Percentiles rank a stretch among this genome's conserved stretches.
Conservation (phyloP, 2,329 filamentous ascomycete species). For the Bipolaris oryzae region DNA sequence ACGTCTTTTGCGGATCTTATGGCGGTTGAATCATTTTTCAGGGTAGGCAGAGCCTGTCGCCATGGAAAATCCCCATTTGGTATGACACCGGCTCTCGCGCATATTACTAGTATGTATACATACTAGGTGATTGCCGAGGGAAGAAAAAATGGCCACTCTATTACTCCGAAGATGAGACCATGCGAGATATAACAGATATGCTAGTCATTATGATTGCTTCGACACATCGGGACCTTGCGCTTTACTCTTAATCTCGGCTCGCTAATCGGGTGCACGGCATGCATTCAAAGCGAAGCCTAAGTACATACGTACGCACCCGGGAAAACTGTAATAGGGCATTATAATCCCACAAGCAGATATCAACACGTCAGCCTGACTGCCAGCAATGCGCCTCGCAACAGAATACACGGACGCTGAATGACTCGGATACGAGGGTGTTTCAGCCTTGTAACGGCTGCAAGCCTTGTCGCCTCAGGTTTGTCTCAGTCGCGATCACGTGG, state of each 20-base stretch:
- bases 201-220: neutral
- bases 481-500: conserved; percentile 17
- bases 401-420: neutral
- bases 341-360: neutral
- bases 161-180: neutral
- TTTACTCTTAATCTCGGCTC: neutral
- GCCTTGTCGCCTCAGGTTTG: conserved; percentile 21
- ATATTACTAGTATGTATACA: no score
- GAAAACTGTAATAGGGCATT: neutral
- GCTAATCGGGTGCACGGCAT: no score
- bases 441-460: conserved; percentile 16
- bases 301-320: neutral
- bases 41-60: no score
- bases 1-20: no score
- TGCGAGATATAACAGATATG: neutral
- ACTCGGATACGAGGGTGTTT: conserved; percentile 11
- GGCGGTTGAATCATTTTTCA: no score
- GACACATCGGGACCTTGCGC: neutral
- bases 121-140: no score
- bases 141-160: neutral
- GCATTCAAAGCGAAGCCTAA: no score
- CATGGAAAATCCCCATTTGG: no score
- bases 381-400: no score
- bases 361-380: neutral
- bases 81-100: no score